Base-by-base conservation (phyloP, 2,329 filamentous ascomycete species). In the Diaporthe amygdali region DNA sequence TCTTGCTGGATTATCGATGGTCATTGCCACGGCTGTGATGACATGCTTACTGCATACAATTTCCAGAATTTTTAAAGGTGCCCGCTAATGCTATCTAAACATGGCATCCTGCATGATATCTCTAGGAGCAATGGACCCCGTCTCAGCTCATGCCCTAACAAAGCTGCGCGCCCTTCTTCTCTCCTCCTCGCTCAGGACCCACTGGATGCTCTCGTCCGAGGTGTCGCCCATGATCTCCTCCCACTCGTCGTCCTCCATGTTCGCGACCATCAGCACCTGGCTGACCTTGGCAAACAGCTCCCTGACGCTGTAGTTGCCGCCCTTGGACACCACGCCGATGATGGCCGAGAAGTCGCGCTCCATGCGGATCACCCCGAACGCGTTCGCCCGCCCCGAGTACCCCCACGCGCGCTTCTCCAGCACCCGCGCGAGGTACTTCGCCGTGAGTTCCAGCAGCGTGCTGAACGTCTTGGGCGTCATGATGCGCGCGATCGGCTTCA, bases 181-280 rank as follows among this genome's bases (percentile, higher is more conserved):
- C 83, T 97, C 95, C 70, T 95, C 94, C 51, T 87, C 87, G 71
- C 87, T 92, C 74, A 95, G 76, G 55, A 92, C 88, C 93, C 93
- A 95, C 64, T 88, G 86, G 78, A 96, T 90, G 14, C 89, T 92
- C 63, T 89, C 91, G 15, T 91, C 88, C 44, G 84, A 86, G 39
- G 85, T 82, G 49, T 86, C 82, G 8, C 81, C 78, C 47, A 82
- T 80, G 47, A 95, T 81, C 81, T 96, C 94, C 59, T 96, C 93
- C 93, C 95, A 97, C 82, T 98, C 96, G 71, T 98, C 95, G 41
- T 96, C 94, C 79, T 98, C 95, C 94, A 98, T 97, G 76, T 95
- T 96, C 79, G 96, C 91, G 20, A 97, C 90, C 85, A 97, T 90
- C 70, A 93, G 90, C 76, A 97, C 92, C 85, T 98, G 94, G 71